Evolutionary conservation across 352 stramenopile species (phyloP).

Genomic region (Aphanomyces euteiches): DNA sequence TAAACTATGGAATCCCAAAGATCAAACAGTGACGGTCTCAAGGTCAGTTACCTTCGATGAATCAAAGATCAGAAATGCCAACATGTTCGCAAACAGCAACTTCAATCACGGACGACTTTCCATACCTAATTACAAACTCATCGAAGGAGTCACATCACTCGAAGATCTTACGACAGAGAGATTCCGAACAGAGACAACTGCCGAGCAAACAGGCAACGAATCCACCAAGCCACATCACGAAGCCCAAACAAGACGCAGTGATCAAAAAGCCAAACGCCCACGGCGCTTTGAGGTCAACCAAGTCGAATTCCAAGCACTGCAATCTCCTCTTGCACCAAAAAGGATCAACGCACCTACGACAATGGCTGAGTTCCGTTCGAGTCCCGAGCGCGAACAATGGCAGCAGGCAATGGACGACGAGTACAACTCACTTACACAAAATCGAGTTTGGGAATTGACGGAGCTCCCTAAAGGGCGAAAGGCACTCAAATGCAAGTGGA

Average conservation of each 20-base stretch:
- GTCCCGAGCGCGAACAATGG: background rate
- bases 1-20: constrained; percentile 8
- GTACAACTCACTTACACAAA: constrained; percentile 12
- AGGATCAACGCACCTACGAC: background rate
- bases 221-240: constrained; percentile 1
- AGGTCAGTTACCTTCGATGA: constrained; percentile 19
- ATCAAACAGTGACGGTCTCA: constrained; percentile 6
- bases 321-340: background rate
- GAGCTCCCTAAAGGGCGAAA: constrained; percentile 22
- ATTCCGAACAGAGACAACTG: too few relatives aligned
- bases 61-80: constrained; percentile 3
- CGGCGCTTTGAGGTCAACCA: background rate
- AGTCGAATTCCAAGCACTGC: background rate
- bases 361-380: background rate
- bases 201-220: background rate
- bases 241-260: background rate
- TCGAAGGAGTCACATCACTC: background rate
- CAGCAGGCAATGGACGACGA: constrained; percentile 18
- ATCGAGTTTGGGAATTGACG: constrained; percentile 32
- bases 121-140: background rate
- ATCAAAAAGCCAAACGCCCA: background rate
- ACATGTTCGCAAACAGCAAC: constrained; percentile 5
- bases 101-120: constrained; percentile 14
- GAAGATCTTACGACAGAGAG: background rate
- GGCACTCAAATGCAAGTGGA: constrained; percentile 33